Evolutionary conservation across 345 rosid genomes (phyloP).

Genomic region (Pistacia integerrima): DNA sequence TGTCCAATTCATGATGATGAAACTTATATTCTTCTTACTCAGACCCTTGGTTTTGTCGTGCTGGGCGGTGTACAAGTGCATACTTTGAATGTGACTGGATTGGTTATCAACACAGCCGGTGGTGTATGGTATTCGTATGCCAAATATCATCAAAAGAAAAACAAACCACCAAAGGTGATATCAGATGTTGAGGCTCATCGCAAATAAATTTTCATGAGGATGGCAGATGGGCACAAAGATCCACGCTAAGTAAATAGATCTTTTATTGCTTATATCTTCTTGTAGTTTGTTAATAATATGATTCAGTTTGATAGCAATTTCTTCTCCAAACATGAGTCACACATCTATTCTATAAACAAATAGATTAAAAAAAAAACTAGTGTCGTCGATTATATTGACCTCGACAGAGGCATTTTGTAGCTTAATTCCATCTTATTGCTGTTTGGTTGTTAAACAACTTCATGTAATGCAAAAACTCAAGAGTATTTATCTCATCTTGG

Average conservation of each 20-base stretch:
- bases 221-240: not conserved
- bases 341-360: not conserved
- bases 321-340: not conserved
- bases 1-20: not conserved
- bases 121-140: slow-evolving; percentile 94
- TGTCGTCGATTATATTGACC: not conserved
- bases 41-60: slow-evolving; percentile 90
- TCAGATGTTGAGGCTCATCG: slow-evolving; percentile 70
- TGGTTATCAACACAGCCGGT: slow-evolving; percentile 87
- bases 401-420: not conserved
- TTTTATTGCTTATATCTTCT: not conserved
- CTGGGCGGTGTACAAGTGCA: slow-evolving; percentile 95
- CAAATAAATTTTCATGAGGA: slow-evolving; percentile 33
- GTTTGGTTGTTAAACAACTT: not conserved
- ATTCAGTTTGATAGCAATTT: not conserved
- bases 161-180: slow-evolving; percentile 51
- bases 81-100: slow-evolving; percentile 80
- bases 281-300: not conserved
- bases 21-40: slow-evolving; percentile 5
- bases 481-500: not conserved
- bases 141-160: slow-evolving; percentile 77
- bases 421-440: not conserved
- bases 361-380: not conserved
- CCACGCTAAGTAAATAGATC: not conserved
- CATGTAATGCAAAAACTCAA: not conserved